Conservation (phyloP, 2,329 filamentous ascomycete genomes). For the Exophiala phaeomuriformis region DNA sequence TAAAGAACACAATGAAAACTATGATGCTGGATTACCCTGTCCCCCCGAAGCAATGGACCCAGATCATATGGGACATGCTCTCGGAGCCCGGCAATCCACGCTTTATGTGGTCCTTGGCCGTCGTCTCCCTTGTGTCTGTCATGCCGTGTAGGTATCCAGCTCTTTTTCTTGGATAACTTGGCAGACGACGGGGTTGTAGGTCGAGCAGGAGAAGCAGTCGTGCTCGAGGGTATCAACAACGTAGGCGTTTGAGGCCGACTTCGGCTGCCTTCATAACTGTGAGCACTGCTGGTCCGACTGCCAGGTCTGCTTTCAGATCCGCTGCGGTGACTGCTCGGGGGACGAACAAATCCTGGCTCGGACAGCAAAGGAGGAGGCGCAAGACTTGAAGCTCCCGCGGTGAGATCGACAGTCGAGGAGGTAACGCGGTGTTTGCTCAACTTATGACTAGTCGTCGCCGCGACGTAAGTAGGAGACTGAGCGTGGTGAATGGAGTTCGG, state of each 20-base stretch:
- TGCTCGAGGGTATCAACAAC: constrained; percentile 13
- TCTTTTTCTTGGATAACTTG: constrained; percentile 33
- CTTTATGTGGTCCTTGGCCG: constrained; percentile 33
- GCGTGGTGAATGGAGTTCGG: constrained; percentile 1
- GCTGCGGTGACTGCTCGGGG: constrained; percentile 31
- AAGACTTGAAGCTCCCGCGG: constrained; percentile 25
- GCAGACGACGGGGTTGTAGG: constrained; percentile 17
- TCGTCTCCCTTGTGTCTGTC: constrained; percentile 29
- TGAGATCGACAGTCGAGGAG: constrained; percentile 18
- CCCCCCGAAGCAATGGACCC: constrained; percentile 43
- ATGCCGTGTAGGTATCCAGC: constrained; percentile 40
- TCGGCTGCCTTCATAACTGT: constrained; percentile 20
- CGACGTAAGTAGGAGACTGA: constrained; percentile 7
- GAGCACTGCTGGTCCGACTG: constrained; percentile 29
- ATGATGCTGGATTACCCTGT: constrained; percentile 39
- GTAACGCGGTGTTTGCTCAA: constrained; percentile 19
- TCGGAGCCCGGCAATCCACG: constrained; percentile 54
- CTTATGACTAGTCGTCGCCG: constrained; percentile 5
- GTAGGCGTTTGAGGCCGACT: constrained; percentile 26
- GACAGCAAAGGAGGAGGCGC: constrained; percentile 38
- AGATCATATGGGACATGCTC: constrained; percentile 52
- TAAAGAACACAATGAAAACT: neutral
- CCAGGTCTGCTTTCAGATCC: constrained; percentile 29
- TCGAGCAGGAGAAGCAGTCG: constrained; percentile 9
- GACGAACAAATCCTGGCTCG: constrained; percentile 32